Evolutionary conservation across 2,329 filamentous ascomycete species (phyloP).

Genomic region (Scedosporium minutisporum): DNA sequence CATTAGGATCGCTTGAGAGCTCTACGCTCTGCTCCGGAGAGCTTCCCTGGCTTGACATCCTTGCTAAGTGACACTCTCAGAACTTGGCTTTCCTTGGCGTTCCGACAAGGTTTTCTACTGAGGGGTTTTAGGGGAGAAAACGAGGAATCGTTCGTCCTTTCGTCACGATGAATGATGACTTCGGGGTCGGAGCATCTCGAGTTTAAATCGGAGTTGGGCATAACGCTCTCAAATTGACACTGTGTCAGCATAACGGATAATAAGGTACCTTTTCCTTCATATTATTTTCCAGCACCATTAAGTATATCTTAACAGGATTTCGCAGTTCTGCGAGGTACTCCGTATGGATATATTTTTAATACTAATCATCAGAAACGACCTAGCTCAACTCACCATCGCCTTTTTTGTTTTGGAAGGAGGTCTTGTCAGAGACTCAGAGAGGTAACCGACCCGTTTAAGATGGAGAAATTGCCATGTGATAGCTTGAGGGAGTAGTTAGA

Average conservation of each 20-base stretch:
- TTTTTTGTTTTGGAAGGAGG: not conserved
- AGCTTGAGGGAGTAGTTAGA: no score
- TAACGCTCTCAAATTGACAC: slow-evolving; percentile 19
- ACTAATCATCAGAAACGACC: not conserved
- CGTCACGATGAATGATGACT: slow-evolving; percentile 1
- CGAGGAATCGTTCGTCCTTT: slow-evolving; percentile 10
- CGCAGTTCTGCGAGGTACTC: not conserved
- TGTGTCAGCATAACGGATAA: slow-evolving; percentile 22
- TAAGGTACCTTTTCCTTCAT: not conserved
- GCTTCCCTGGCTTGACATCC: not conserved
- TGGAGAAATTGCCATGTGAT: no score
- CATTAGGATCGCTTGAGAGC: not conserved
- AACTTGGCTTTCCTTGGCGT: no score
- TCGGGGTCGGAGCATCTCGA: not conserved
- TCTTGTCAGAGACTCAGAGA: no score
- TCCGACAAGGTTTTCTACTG: no score
- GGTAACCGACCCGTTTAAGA: no score
- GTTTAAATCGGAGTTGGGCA: slow-evolving; percentile 15
- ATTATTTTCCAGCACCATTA: not conserved
- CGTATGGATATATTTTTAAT: not conserved
- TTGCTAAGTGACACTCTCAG: not conserved
- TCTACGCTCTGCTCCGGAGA: slow-evolving; percentile 9
- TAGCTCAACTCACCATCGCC: not conserved
- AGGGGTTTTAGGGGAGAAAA: not conserved
- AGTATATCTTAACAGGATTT: not conserved